Base-by-base conservation (phyloP, 2,329 filamentous ascomycete genomes). In the Chaetomium sp. region DNA sequence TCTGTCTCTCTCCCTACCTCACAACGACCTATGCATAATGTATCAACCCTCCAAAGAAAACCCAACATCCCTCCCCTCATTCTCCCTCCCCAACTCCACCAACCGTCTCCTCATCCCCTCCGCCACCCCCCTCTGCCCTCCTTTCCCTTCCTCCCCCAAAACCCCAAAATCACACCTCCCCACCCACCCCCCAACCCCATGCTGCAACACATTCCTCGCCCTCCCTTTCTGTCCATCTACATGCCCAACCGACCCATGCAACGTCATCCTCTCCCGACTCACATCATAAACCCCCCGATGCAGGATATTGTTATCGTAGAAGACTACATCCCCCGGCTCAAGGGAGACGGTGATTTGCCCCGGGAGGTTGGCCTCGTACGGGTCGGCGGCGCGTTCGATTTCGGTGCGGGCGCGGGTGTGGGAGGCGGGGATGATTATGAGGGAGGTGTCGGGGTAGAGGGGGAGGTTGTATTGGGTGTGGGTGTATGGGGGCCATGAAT, bases 401-500 rank as follows among this genome's bases (percentile, higher is more conserved):
- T 82, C 78, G 0, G 89, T 95, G 45, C 89, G 74, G 37, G 87
- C 80, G 6, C 90, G 80, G 34, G 68, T 72, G 69, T 96, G 91
- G 5, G 84, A 88, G 0, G 87, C 88, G 0, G 90, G 90, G 0
- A 95, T 81, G 0, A 94, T 83, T 6, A 95, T 73, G 6, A 95
- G 72, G 48, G 82, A 86, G 11, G 79, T 76, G 68, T 95, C 91
- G 38, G 86, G 81, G 67, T 84, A 91, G 6, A 95, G 76, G 6
- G 90, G 86, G 44, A 95, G 76, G 69, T 96, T 96, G 81, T 89
- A 96, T 74, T 96, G 91, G 40, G 89, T 86, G 65, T 94, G 89
- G 64, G 40, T 38, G 19, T 51, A 49, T 11, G 10, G 12, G 19
- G 44, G 11, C 2, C 44, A 32, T 0, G 36, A 14, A 51, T 94